Conservation (phyloP, 2,329 filamentous ascomycete genomes). For the Fusarium sororula region DNA sequence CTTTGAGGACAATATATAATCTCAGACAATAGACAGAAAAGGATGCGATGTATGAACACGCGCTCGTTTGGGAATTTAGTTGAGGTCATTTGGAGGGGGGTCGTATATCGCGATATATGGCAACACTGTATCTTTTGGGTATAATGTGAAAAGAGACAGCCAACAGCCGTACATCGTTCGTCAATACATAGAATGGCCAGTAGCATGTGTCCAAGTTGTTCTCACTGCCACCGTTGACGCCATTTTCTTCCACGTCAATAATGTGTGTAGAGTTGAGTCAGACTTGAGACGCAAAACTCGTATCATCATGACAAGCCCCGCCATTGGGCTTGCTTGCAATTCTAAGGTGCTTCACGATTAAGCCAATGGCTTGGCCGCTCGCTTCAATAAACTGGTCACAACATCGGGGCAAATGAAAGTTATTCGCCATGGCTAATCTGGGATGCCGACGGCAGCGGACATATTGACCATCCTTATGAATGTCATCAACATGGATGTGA, state of each 20-base stretch:
- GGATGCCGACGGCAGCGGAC: slow-evolving; percentile 6
- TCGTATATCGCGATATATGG: neutral
- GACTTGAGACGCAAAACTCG: neutral
- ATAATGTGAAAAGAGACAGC: neutral
- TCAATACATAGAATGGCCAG: neutral
- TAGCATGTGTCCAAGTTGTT: neutral
- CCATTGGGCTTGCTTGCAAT: neutral
- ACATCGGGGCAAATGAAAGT: neutral
- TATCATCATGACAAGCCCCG: neutral
- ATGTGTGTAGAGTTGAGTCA: neutral
- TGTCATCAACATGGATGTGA: neutral
- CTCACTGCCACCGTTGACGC: neutral
- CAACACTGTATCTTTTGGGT: neutral
- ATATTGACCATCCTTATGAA: neutral
- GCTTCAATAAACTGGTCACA: neutral
- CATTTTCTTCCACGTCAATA: neutral
- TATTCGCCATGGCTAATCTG: neutral
- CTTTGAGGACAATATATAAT: neutral
- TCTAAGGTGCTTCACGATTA: neutral
- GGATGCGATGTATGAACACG: neutral
- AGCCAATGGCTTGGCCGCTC: neutral
- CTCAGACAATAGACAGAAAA: neutral
- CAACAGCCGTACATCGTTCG: neutral
- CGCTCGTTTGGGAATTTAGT: neutral
- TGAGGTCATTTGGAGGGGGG: neutral